Evolutionary conservation across 2,329 filamentous ascomycete species (phyloP), one percentile per base, ranked within the genome.

Genomic region (Fusarium sp.): DNA sequence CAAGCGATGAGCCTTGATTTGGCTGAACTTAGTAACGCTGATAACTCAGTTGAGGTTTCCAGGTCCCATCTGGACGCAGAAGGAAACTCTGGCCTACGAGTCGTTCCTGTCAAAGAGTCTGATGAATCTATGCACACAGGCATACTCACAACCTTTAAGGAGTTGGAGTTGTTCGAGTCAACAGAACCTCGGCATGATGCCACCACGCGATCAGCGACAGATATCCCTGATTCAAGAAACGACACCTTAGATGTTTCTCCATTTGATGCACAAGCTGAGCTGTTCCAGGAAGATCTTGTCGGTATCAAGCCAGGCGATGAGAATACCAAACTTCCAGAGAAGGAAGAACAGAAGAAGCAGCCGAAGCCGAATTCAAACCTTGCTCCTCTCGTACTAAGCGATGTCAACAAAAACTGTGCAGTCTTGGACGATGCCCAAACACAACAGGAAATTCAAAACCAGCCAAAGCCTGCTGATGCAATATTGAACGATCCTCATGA

Each of bases 271-370:
- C 60, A 57, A 33, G 21, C 28, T 16, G 50, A 44, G 49, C 16
- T 25, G 47, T 57, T 49, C 28, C 35, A 70, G 21, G 56, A 40
- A 37, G 46, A 11, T 25, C 13, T 43, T 13, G 13, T 40, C 18
- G 23, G 49, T 13, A 33, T 62, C 18, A 50, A 44, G 19, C 54
- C 43, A 35, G 40, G 23, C 16, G n/a, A 25, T 18, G 33, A 52
- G 37, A 60, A 50, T n/a, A 25, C 11, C 16, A 35, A 18, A 32
- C 9, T 61, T 60, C 59, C 58, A 10, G 69, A 64, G 37, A 72
- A 77, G 52, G 54, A 72, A 43, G 60, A 73, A 50, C 68, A 76
- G 53, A 71, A 70, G 49, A 69, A 70, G 40, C 70, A 76, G 50
- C 32, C 49, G 12, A 19, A 35, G 49, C n/a, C 32, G n/a, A 72